Base-by-base conservation (phyloP, 164 flowering plant species). In the Vitis cinerea region DNA sequence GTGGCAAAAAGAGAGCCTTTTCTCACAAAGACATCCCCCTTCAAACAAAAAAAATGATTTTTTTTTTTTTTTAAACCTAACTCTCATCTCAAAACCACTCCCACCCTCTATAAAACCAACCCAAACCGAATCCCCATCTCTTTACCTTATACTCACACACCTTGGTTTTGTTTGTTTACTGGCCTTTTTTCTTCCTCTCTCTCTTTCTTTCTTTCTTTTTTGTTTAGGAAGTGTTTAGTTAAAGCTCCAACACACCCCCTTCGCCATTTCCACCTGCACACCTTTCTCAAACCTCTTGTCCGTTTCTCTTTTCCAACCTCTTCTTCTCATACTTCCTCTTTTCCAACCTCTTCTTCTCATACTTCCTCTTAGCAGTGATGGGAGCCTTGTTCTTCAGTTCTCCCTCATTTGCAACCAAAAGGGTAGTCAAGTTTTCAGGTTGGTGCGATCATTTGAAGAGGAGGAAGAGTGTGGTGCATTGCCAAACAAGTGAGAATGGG, bases 1-100 rank as follows among this genome's bases (percentile, higher is more conserved):
- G 78, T 76, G 89, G 90, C 87, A 86, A 71, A 87, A 86, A 86
- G 92, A 85, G 88, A 81, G 88, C 87, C 76, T 52, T 64, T 69
- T 31, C 44, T 6, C 44, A 71, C 27, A 30, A 50, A 31, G 31
- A 17, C 52, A 67, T 49, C 30, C 37, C 30, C 37, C 57, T 65
- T 27, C 50, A 19, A 54, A 47, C 30, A n/a, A 37, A 53, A 23
- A 61, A 56, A 61, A 29, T 44, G 10, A 61, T 27, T 49, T 59
- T 67, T 59, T 62, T 65, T 56, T 71, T 47, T 67, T 62, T 65
- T 56, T 71, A 29, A 65, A 80, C 86, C 85, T 79, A 86, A 78
- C 80, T 64, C 82, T 72, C 84, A 83, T 85, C 88, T 77, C 71
- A 77, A 77, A 84, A 58, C 65, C 65, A 64, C 57, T 79, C 66